Evolutionary conservation across 371 early-diverging fungal genomes (phyloP), one percentile per base, ranked within the genome.

Genomic region (Smittium mucronatum): DNA sequence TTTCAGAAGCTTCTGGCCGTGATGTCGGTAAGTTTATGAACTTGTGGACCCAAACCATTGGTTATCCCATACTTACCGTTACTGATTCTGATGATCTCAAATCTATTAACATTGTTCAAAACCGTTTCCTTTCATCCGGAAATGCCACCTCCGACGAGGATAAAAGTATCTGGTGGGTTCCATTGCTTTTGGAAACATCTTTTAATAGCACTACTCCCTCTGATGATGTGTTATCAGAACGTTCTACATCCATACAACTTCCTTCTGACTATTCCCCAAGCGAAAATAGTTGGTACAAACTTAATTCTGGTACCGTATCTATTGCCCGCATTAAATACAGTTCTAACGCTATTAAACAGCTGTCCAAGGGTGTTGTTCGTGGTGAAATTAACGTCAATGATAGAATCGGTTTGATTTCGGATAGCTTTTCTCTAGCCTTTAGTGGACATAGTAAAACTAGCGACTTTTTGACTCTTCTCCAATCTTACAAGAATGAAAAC

Each of bases 11-110:
- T n/a, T 86, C 88, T 31, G 87, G 88, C 34, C 74, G 81, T 2
- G 85, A 90, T 70, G 90, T 94, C 30, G 81, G 80, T 1, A 73
- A 84, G 64, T 85, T 96, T 70, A 93, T 96, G 93, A 78, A 83
- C 57, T 70, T 83, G 35, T 97, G 99, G 99, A 94, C 94, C 2
- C 80, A 83, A n/a, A 80, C 87, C 69, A 82, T 86, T 34, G 99
- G 97, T 21, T 89, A 87, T 75, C 95, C 95, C 5, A 78, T 93
- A 28, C 64, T 94, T 5, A 82, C 84, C 2, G 85, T 93, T 36
- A 75, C 75, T 1, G 85, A 84, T 33, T 58, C 58, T 33, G 36
- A 35, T 33, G 36, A 58, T 36, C 5, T 17, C 25, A 58, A 60
- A 28, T 70, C 71, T 25, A 71, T 70, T 11, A 82, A 36, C 58